Evolutionary conservation across 2,329 filamentous ascomycete species (phyloP).

Genomic region (Byssochlamys sp.): DNA sequence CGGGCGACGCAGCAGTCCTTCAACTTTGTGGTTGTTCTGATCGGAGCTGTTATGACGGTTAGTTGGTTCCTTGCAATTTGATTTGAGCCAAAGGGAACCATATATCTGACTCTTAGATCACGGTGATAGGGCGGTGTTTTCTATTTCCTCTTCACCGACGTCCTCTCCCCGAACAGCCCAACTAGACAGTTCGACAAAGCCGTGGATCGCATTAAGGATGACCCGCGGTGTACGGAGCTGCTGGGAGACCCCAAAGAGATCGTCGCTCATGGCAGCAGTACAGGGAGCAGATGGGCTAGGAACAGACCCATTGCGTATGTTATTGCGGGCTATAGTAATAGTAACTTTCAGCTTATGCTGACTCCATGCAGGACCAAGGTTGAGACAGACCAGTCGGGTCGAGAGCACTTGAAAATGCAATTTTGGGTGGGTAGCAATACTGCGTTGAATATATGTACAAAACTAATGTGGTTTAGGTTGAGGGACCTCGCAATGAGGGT

Average conservation of each 20-base stretch:
- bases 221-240: constrained; percentile 60
- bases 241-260: constrained; percentile 70
- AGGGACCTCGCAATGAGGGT: constrained; percentile 65
- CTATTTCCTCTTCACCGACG: constrained; percentile 70
- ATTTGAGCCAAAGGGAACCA: not conserved
- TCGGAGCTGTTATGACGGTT: constrained; percentile 69
- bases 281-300: constrained; percentile 68
- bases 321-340: not conserved
- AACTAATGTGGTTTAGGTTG: constrained; percentile 46
- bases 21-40: constrained; percentile 69
- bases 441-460: not conserved
- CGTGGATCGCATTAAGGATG: constrained; percentile 65
- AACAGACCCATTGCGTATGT: constrained; percentile 47
- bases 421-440: constrained; percentile 56
- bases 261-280: constrained; percentile 69
- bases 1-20: constrained; percentile 82
- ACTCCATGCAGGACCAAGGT: constrained; percentile 49
- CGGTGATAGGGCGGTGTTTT: constrained; percentile 57
- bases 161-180: constrained; percentile 76
- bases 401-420: constrained; percentile 72
- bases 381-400: constrained; percentile 62
- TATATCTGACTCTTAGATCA: not conserved
- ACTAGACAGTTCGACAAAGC: constrained; percentile 81
- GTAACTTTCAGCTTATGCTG: constrained; percentile 6
- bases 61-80: constrained; percentile 11